Conservation (phyloP, 2,329 filamentous ascomycete species). For the Akanthomyces uredinophilus region DNA sequence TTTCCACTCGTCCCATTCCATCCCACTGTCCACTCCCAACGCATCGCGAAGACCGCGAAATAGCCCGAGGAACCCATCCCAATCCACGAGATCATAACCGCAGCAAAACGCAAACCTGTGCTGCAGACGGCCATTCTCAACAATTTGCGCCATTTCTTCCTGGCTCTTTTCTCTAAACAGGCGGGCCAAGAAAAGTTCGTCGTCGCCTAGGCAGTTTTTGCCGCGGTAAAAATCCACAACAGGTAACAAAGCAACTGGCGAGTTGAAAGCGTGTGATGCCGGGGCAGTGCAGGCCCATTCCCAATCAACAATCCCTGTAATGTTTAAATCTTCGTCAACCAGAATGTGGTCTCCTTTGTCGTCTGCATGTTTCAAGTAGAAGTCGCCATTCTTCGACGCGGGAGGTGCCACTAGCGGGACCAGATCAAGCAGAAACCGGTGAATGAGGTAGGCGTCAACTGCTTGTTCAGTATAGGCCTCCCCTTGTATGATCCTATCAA, state of each 20-base stretch:
- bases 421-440: conserved; percentile 36
- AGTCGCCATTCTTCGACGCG: conserved; percentile 25
- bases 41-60: conserved; percentile 35
- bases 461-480: conserved; percentile 32
- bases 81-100: conserved; percentile 37
- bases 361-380: conserved; percentile 42
- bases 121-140: conserved; percentile 33
- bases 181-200: conserved; percentile 33
- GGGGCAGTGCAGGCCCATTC: conserved; percentile 10
- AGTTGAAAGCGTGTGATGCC: conserved; percentile 4
- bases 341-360: conserved; percentile 14
- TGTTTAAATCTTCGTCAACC: conserved; percentile 4
- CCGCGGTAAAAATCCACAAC: conserved; percentile 38
- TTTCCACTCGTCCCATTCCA: conserved; percentile 37
- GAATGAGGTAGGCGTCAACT: conserved; percentile 35
- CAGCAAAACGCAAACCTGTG: conserved; percentile 38
- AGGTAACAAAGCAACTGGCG: conserved; percentile 25
- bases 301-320: conserved; percentile 7
- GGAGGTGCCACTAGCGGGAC: conserved; percentile 22
- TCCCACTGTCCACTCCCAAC: conserved; percentile 26
- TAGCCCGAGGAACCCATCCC: conserved; percentile 37
- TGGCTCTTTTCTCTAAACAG: conserved; percentile 28
- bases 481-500: conserved; percentile 33
- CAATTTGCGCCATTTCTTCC: conserved; percentile 30
- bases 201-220: conserved; percentile 29